Conservation (phyloP, 371 early-diverging fungal species). For the Zychaea mexicana region DNA sequence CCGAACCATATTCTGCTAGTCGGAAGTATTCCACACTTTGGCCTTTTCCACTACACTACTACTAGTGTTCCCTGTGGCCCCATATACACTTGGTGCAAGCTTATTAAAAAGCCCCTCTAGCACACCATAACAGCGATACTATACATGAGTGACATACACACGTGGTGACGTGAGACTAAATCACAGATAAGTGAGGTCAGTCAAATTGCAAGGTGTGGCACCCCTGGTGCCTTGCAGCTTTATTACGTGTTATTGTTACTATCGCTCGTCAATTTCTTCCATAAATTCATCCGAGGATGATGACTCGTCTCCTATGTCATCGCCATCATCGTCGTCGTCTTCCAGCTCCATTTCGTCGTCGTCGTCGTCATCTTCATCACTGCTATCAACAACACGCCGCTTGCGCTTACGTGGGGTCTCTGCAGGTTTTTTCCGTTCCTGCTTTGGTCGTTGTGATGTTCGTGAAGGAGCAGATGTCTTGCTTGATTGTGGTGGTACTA, state of each 20-base stretch:
- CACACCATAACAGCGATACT: too few species aligned
- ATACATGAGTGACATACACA: too few species aligned
- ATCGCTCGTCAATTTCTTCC: background rate
- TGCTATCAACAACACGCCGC: background rate
- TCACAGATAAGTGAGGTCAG: too few species aligned
- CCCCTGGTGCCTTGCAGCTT: background rate
- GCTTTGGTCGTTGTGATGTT: background rate
- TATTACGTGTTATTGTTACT: too few species aligned
- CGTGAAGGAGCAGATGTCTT: background rate
- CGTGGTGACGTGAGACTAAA: too few species aligned
- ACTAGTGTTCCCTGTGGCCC: too few species aligned
- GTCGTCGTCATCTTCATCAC: slow-evolving; percentile 7
- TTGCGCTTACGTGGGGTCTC: slow-evolving; percentile 4
- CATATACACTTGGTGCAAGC: too few species aligned
- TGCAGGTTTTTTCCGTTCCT: background rate
- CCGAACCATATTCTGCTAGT: background rate
- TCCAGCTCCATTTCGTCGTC: background rate
- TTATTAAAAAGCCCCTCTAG: too few species aligned
- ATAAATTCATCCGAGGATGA: background rate
- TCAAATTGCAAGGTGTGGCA: too few species aligned
- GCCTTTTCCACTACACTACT: too few species aligned
- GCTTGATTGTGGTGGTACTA: background rate
- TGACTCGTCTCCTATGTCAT: background rate
- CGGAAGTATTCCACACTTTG: slow-evolving; percentile 5
- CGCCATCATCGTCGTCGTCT: background rate